Evolutionary conservation across 352 stramenopile species (phyloP).

Genomic region (Achlya hypogyna): DNA sequence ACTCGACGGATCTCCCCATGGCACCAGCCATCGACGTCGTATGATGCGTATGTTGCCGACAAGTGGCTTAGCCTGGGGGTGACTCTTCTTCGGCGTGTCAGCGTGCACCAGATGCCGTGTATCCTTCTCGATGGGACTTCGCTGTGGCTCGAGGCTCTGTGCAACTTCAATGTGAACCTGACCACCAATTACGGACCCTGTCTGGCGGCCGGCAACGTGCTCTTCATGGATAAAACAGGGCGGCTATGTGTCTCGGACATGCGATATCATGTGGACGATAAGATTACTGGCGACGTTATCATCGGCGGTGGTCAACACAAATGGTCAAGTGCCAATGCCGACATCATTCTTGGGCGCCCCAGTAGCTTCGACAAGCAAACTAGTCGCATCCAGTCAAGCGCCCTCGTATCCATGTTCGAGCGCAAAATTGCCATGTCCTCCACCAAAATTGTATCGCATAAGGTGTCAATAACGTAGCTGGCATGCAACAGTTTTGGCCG

Average conservation of each 20-base stretch:
- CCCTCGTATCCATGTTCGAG: not conserved
- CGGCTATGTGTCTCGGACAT: not conserved
- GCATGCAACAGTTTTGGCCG: no score
- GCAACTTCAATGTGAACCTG: not conserved
- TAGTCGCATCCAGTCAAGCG: not conserved
- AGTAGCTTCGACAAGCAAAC: no score
- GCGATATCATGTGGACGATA: not conserved
- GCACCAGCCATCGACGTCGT: not conserved
- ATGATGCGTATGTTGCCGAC: not conserved
- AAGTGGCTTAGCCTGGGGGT: not conserved
- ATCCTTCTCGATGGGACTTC: not conserved
- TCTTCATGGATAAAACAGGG: not conserved
- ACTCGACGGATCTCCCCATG: no score
- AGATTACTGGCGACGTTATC: not conserved
- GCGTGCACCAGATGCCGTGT: not conserved
- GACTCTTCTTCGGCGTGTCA: not conserved
- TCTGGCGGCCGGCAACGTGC: not conserved
- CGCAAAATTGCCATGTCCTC: no score
- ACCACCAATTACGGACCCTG: not conserved
- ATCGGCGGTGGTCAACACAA: no score
- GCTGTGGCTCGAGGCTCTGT: not conserved
- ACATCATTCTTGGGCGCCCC: no score
- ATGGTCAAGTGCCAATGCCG: no score
- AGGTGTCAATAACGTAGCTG: no score
- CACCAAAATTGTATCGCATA: no score